Evolutionary conservation across 202 grass and related monocot species (phyloP), one percentile per base, ranked within the genome.

Genomic region (Musa balbisiana): DNA sequence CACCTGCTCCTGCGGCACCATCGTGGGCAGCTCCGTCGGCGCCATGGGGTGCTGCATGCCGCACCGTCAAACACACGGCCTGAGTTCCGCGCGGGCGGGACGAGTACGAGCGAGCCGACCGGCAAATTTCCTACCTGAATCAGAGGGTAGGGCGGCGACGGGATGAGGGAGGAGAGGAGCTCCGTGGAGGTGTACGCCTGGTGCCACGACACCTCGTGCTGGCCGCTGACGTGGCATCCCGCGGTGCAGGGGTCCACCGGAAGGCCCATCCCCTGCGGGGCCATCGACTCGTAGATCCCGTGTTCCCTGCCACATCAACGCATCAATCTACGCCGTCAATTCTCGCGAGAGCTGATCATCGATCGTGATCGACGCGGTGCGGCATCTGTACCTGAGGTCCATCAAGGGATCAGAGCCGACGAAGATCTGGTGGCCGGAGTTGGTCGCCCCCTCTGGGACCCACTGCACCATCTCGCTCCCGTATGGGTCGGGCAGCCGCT

Each of bases 161-260:
- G 87, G 67, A 90, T 84, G 66, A 90, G 82, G 19, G 84, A 49
- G 4, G 75, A 80, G 2, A 90, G 76, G 29, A 87, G 60, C 53
- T 87, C 87, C 13, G 76, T 65, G 16, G 87, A 70, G 51, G 71
- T 77, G 79, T 86, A 90, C n/a, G 78, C 75, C 49, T 86, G 81
- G 19, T 84, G 81, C 87, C 87, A 90, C 21, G 29, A 51, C 0
- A 83, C 56, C 49, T 87, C 84, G 13, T 58, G 67, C 62, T 75
- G 67, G 2, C 4, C 26, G 43, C 29, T 73, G 56, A 80, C 69
- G 62, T 86, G 78, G 81, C 74, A 89, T 68, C 73, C 78, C 12
- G 52, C 9, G 21, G 80, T 24, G 9, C 56, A 68, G 1, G 65
- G 24, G 71, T 81, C 87, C 81, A 86, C 51, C 2, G 15, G 23